These are phyloP conservation scores for Amanita rimosa DNA, from an alignment of 768 basidiomycete genomes.

Conservation along the genomic window DNA sequence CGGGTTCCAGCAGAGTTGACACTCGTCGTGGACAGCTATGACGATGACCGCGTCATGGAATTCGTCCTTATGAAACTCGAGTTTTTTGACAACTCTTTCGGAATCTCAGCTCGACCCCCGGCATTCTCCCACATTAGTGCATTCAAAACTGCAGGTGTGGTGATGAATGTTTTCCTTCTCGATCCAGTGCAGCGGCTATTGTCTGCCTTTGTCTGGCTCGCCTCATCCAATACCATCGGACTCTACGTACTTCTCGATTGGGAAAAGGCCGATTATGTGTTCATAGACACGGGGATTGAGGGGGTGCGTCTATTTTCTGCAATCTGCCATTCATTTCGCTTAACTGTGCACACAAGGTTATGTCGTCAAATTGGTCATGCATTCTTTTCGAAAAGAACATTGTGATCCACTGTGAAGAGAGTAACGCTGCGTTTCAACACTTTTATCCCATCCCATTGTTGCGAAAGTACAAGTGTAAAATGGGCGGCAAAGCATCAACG, in stretches of 20 bases:
- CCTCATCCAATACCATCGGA: conserved; percentile 41
- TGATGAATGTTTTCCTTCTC: conserved; percentile 70
- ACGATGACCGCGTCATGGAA: conserved; percentile 56
- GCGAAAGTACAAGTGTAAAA: conserved; percentile 17
- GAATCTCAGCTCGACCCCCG: conserved; percentile 25
- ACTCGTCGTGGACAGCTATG: conserved; percentile 25
- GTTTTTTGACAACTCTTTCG: conserved; percentile 40
- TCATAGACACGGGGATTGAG: conserved; percentile 63
- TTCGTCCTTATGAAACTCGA: conserved; percentile 61
- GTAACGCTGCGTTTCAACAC: conserved; percentile 51
- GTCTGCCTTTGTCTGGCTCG: conserved; percentile 62
- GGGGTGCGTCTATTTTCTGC: conserved; percentile 37
- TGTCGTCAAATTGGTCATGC: conserved; percentile 70
- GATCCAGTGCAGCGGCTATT: conserved; percentile 51
- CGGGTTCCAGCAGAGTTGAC: not conserved
- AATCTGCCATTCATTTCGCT: conserved; percentile 3
- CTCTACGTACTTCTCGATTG: conserved; percentile 59
- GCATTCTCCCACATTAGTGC: conserved; percentile 47
- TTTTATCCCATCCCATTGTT: conserved; percentile 50
- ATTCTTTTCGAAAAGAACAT: conserved; percentile 55
- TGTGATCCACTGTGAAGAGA: conserved; percentile 67
- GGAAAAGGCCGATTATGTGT: conserved; percentile 54
- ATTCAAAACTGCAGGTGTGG: conserved; percentile 54
- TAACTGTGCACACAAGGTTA: conserved; percentile 25
- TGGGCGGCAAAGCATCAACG: conserved; percentile 18